A percentile compares a stretch with the other conserved stretches of the same genome.
phyloP scores from a whole-genome alignment of 805 yeast genomes.

The Teunomyces cretensis region DNA sequence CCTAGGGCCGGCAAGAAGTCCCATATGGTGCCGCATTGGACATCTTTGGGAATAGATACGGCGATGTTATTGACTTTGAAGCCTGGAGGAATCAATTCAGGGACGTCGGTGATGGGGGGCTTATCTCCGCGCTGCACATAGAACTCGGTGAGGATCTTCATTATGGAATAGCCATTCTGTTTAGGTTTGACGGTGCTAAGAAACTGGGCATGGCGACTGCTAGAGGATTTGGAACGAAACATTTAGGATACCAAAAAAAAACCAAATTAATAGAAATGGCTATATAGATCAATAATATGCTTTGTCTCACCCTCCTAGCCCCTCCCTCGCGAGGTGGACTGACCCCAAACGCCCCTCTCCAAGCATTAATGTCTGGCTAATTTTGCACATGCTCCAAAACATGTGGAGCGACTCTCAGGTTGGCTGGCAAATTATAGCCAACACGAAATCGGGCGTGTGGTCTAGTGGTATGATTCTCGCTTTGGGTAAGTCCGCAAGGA shows the following conservation, averaged over 20 bases:
- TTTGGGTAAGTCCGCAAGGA: constrained; percentile 12
- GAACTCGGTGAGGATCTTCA: constrained; percentile 1
- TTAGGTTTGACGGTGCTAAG: not conserved
- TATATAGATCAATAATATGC: not conserved
- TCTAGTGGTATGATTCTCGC: constrained; percentile 29
- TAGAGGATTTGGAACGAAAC: constrained; percentile 1
- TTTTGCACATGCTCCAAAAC: too few species aligned
- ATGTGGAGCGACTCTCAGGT: too few species aligned
- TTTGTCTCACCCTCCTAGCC: not conserved
- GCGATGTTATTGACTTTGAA: not conserved
- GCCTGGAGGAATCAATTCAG: not conserved
- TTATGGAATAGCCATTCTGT: not conserved
- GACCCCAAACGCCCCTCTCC: too few species aligned
- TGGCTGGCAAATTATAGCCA: too few species aligned
- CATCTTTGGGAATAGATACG: not conserved
- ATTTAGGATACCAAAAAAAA: not conserved
- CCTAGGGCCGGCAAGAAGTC: constrained; percentile 1
- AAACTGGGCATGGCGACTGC: not conserved
- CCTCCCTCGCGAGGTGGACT: too few species aligned
- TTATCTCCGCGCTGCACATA: not conserved
- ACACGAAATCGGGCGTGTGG: constrained; percentile 19
- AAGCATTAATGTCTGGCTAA: too few species aligned
- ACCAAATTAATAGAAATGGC: not conserved
- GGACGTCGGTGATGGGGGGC: not conserved
- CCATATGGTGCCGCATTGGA: constrained; percentile 1